Conservation (phyloP, 202 grass and related monocot genomes). For the Saccharum hybrid region DNA sequence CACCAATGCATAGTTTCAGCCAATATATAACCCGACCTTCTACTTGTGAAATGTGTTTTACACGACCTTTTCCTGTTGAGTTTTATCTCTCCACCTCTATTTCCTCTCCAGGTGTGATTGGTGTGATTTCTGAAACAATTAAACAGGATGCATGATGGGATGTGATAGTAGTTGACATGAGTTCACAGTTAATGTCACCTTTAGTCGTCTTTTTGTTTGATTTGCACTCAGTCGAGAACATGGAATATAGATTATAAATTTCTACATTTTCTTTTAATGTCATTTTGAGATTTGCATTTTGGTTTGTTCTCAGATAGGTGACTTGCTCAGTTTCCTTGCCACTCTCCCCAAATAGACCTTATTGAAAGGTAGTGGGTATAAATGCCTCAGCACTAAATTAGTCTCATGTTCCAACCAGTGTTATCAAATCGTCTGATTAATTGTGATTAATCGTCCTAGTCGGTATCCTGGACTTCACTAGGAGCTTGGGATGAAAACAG, state of each 20-base stretch:
- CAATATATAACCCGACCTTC: not conserved
- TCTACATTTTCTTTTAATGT: not conserved
- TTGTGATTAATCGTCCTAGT: not conserved
- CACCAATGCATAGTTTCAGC: not conserved
- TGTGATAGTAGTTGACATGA: not conserved
- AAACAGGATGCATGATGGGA: not conserved
- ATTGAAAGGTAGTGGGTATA: not conserved
- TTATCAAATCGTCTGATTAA: not conserved
- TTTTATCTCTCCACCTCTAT: not conserved
- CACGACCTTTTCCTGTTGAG: not conserved
- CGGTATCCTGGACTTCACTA: not conserved
- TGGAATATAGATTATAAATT: not conserved
- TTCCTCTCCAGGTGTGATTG: not conserved
- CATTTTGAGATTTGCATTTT: not conserved
- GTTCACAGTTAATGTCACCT: not conserved
- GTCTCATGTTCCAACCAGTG: not conserved
- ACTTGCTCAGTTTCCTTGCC: not conserved
- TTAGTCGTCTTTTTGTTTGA: too few species aligned
- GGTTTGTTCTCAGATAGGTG: conserved; percentile 3
- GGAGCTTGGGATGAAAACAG: too few species aligned
- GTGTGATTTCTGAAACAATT: not conserved
- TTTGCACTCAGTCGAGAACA: not conserved
- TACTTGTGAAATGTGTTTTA: not conserved
- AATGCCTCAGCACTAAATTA: not conserved
- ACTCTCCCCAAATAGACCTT: not conserved